These are phyloP conservation scores for Clonostachys sp. DNA, from an alignment of 2,329 filamentous ascomycete genomes.

Conservation along the genomic window DNA sequence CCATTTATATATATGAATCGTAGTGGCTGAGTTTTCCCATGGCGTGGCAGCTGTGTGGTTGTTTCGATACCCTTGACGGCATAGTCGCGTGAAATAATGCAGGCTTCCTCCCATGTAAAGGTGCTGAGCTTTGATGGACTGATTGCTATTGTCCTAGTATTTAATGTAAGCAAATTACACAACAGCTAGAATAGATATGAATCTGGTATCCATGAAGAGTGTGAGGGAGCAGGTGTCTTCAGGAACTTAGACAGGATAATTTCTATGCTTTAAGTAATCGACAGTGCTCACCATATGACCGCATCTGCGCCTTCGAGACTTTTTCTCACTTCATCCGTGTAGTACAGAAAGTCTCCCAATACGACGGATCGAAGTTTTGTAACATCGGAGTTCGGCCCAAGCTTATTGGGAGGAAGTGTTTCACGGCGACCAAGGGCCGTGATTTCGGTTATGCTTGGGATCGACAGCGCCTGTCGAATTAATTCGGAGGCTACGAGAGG, in stretches of 20 bases:
- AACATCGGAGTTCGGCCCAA: conserved; percentile 9
- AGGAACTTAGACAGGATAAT: too few relatives aligned
- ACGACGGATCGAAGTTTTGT: conserved; percentile 32
- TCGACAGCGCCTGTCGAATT: conserved; percentile 35
- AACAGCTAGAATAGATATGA: too few relatives aligned
- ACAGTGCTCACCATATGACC: conserved; percentile 27
- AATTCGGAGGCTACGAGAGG: conserved; percentile 32
- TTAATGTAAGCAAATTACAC: too few relatives aligned
- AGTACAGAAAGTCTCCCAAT: conserved; percentile 30
- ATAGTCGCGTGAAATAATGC: conserved; percentile 32
- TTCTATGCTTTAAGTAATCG: too few relatives aligned
- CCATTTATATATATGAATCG: conserved; percentile 41
- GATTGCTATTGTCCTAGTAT: conserved; percentile 25
- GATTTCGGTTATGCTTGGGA: conserved; percentile 31
- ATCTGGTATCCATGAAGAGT: too few relatives aligned
- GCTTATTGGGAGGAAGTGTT: conserved; percentile 3
- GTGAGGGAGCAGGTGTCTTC: too few relatives aligned
- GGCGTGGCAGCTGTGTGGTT: conserved; percentile 16
- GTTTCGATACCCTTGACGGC: conserved; percentile 21
- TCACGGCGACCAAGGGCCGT: conserved; percentile 20
- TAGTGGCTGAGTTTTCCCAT: conserved; percentile 22
- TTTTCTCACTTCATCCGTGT: conserved; percentile 28
- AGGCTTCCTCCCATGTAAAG: conserved; percentile 25
- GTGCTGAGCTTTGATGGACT: conserved; percentile 24
- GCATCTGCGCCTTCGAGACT: conserved; percentile 32